phyloP scores from a whole-genome alignment of 305 asterid species.

The Andrographis paniculata region DNA sequence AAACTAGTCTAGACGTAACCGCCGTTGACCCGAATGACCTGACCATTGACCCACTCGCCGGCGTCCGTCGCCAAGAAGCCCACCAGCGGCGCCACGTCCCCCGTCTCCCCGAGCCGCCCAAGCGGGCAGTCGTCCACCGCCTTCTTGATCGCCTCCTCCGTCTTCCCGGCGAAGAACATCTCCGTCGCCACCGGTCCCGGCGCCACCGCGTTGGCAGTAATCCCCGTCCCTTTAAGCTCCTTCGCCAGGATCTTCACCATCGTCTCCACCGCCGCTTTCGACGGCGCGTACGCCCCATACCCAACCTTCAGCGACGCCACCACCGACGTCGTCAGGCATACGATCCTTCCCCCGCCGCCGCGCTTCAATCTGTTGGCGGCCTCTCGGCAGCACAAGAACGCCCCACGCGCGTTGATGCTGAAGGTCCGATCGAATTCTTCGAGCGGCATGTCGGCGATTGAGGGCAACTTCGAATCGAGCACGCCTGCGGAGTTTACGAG shows the following conservation, averaged over 20 bases:
- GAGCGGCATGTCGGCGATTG: slow-evolving; percentile 27
- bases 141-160: slow-evolving; percentile 31
- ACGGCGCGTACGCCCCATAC: slow-evolving; percentile 45
- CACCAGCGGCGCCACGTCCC: slow-evolving; percentile 43
- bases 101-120: slow-evolving; percentile 39
- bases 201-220: slow-evolving; percentile 59
- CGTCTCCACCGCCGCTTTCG: slow-evolving; percentile 66
- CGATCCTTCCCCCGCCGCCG: slow-evolving; percentile 60
- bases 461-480: slow-evolving; percentile 33
- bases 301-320: slow-evolving; percentile 40
- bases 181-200: slow-evolving; percentile 69
- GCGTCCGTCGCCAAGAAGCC: slow-evolving; percentile 44
- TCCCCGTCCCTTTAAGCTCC: slow-evolving; percentile 66
- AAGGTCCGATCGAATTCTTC: slow-evolving; percentile 46
- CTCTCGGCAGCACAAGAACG: slow-evolving; percentile 50
- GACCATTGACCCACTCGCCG: slow-evolving; percentile 50
- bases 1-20: slow-evolving; percentile 31
- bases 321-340: slow-evolving; percentile 44
- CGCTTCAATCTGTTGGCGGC: slow-evolving; percentile 46
- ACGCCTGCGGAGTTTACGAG: slow-evolving; percentile 55
- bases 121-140: slow-evolving; percentile 29
- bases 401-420: slow-evolving; percentile 45
- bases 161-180: slow-evolving; percentile 46
- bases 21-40: slow-evolving; percentile 42
- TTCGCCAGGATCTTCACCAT: slow-evolving; percentile 65